phyloP scores from a whole-genome alignment of 2,329 filamentous ascomycete genomes.

The Arthrocladium fulminans region DNA sequence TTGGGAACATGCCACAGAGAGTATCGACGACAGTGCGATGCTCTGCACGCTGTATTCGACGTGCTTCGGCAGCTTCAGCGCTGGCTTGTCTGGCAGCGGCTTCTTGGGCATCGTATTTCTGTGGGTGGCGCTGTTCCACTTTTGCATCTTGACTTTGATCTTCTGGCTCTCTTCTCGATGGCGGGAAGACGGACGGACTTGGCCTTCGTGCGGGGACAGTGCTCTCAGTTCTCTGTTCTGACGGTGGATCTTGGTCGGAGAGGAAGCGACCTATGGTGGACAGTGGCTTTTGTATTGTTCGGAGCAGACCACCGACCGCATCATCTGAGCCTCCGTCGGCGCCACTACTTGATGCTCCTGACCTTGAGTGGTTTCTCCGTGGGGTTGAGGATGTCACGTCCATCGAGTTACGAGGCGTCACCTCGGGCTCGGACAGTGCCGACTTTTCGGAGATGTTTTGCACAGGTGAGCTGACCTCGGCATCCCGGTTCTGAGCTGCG shows the following conservation, averaged over 20 bases:
- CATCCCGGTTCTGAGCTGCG: constrained; percentile 70
- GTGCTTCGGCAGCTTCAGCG: constrained; percentile 78
- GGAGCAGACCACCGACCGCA: constrained; percentile 73
- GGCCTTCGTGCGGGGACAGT: constrained; percentile 28
- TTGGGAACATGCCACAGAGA: constrained; percentile 90
- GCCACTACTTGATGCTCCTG: constrained; percentile 29
- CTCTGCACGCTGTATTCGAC: constrained; percentile 71
- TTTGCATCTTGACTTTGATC: constrained; percentile 22
- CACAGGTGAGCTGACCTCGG: constrained; percentile 35
- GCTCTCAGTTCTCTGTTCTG: constrained; percentile 25
- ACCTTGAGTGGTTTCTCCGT: constrained; percentile 21
- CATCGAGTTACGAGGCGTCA: constrained; percentile 51
- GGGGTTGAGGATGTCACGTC: constrained; percentile 48
- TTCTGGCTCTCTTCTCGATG: constrained; percentile 32
- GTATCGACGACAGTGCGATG: constrained; percentile 90
- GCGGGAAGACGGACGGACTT: constrained; percentile 39
- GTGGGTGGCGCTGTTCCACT: constrained; percentile 29
- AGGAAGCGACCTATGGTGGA: constrained; percentile 93
- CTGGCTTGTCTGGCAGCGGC: constrained; percentile 84
- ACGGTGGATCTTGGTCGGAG: constrained; percentile 53
- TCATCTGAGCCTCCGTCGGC: constrained; percentile 57
- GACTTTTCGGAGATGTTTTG: constrained; percentile 38
- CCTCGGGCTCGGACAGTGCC: constrained; percentile 45
- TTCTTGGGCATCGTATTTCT: constrained; percentile 63
- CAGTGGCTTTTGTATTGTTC: constrained; percentile 83